Conservation (phyloP, 176 grass and related monocot species). For the Oropetium thomaeum region DNA sequence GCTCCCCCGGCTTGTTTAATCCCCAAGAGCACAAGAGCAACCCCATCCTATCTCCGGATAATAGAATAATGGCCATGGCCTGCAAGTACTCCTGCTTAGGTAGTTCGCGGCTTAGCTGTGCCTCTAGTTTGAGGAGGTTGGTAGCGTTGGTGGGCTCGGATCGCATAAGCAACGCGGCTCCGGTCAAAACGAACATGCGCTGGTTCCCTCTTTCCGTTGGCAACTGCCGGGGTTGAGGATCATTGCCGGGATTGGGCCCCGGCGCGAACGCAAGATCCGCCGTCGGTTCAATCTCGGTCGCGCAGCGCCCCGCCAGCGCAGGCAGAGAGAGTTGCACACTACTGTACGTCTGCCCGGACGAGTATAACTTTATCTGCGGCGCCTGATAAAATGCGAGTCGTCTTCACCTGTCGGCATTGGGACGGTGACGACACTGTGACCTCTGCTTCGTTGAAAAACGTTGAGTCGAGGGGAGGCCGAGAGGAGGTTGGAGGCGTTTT, state of each 20-base stretch:
- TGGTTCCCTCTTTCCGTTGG: slow-evolving; percentile 13
- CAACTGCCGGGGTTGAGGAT: background rate
- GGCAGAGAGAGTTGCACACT: too few species aligned
- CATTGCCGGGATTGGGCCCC: background rate
- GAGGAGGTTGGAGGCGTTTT: slow-evolving; percentile 2
- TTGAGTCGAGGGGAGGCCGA: background rate
- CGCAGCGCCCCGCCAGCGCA: too few species aligned
- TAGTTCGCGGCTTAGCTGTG: slow-evolving; percentile 17
- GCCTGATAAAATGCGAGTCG: background rate
- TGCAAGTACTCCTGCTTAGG: slow-evolving; percentile 35
- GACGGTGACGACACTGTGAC: background rate
- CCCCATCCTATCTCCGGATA: too few species aligned
- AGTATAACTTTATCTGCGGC: slow-evolving; percentile 11
- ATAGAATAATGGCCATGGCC: too few species aligned
- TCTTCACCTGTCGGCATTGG: slow-evolving; percentile 4
- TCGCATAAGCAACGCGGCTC: background rate
- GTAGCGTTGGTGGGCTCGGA: slow-evolving; percentile 29
- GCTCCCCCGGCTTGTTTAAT: background rate
- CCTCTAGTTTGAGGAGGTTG: slow-evolving; percentile 12
- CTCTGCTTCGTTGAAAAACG: background rate
- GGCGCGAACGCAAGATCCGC: too few species aligned
- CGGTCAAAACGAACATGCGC: slow-evolving; percentile 33
- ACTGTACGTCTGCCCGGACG: background rate
- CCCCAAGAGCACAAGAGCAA: too few species aligned
- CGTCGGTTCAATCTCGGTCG: background rate